Percentiles rank a stretch among this genome's conserved stretches.
Conservation (phyloP, 1,284 basidiomycete genomes). For the Tausonia pullulans region DNA sequence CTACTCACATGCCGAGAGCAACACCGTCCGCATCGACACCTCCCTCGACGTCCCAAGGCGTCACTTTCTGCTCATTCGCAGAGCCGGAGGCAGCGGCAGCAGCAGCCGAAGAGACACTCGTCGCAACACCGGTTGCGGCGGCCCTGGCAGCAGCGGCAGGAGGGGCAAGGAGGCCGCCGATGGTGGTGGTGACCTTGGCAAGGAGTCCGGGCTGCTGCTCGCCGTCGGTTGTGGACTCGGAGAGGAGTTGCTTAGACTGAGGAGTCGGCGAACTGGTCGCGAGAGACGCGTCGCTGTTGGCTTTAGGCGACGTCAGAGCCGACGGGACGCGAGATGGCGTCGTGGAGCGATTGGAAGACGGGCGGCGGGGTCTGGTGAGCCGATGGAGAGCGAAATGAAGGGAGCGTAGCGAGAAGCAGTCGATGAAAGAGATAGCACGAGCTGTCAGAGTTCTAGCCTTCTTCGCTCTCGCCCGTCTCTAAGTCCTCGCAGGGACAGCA, state of each 20-base stretch:
- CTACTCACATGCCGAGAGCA: constrained; percentile 57
- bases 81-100: background rate
- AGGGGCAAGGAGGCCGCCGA: constrained; percentile 11
- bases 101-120: no score
- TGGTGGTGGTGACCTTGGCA: constrained; percentile 19
- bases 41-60: constrained; percentile 97
- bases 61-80: constrained; percentile 67
- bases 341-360: background rate
- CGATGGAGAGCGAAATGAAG: background rate
- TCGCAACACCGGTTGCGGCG: no score
- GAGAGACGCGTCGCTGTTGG: background rate
- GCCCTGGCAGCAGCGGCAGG: background rate
- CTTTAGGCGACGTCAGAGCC: background rate
- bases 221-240: constrained; percentile 12
- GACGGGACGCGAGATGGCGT: constrained; percentile 1
- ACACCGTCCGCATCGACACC: constrained; percentile 79
- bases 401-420: background rate
- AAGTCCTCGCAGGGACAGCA: no score
- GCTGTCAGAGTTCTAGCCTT: no score
- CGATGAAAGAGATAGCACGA: background rate
- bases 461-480: no score
- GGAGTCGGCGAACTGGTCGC: background rate
- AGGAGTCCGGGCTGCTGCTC: constrained; percentile 6
- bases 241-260: background rate
- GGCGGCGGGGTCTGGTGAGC: background rate